phyloP scores from a whole-genome alignment of 2,329 filamentous ascomycete genomes.

The Cercospora beticola region DNA sequence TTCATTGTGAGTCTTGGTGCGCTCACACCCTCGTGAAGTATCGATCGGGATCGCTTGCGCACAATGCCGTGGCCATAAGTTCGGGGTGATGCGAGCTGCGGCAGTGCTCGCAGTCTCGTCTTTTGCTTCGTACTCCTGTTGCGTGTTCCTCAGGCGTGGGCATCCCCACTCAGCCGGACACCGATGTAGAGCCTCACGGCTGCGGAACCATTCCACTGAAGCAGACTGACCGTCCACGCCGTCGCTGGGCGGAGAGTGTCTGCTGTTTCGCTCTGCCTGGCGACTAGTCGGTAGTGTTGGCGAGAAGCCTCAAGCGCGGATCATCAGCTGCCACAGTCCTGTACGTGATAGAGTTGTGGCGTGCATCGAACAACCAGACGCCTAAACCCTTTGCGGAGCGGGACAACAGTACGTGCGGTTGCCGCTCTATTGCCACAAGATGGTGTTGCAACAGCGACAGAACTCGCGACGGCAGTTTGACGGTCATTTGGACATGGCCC shows the following conservation, averaged over 20 bases:
- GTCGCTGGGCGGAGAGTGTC: not conserved
- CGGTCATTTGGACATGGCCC: not conserved
- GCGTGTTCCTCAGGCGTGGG: not conserved
- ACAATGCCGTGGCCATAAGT: not conserved
- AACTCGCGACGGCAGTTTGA: not conserved
- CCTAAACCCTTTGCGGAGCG: not conserved
- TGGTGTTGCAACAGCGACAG: not conserved
- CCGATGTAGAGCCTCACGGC: not conserved
- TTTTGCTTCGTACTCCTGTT: not conserved
- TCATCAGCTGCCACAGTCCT: not conserved
- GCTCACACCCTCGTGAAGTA: not conserved
- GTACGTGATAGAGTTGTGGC: slow-evolving; percentile 7
- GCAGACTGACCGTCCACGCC: not conserved
- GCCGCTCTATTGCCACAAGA: not conserved
- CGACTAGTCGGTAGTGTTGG: not conserved
- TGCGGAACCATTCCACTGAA: not conserved
- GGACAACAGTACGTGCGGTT: not conserved
- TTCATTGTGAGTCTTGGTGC: not conserved
- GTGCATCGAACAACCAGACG: slow-evolving; percentile 4
- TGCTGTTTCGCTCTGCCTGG: not conserved
- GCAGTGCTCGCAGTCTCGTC: not conserved
- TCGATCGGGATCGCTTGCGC: not conserved
- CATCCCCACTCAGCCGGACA: not conserved
- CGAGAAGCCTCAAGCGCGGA: not conserved
- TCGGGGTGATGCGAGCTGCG: not conserved